Conservation (phyloP, 164 flowering plant genomes). For the Nymphaea thermarum region DNA sequence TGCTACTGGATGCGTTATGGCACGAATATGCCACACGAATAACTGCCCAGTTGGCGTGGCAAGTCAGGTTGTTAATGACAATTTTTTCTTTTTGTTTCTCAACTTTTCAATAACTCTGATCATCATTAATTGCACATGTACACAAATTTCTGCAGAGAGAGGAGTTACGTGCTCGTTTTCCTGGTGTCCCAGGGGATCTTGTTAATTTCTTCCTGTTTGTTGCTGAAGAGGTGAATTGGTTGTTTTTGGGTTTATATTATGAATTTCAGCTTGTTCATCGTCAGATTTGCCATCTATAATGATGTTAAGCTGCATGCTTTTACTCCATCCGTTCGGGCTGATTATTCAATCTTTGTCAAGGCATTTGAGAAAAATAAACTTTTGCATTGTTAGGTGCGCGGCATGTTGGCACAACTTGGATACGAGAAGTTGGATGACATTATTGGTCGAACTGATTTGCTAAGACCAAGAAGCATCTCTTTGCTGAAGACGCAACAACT, state of each 20-base stretch:
- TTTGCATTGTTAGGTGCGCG: slow-evolving; percentile 57
- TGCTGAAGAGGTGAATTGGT: slow-evolving; percentile 79
- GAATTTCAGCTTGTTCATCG: too few relatives aligned
- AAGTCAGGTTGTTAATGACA: slow-evolving; percentile 46
- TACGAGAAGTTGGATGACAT: slow-evolving; percentile 85
- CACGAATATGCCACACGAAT: slow-evolving; percentile 98
- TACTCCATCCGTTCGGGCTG: too few relatives aligned
- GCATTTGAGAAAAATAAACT: too few relatives aligned
- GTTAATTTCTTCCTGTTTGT: slow-evolving; percentile 92
- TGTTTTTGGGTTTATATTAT: too few relatives aligned
- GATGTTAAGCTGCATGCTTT: too few relatives aligned
- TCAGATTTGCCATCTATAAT: too few relatives aligned
- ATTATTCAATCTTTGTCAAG: too few relatives aligned
- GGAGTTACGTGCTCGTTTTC: slow-evolving; percentile 93
- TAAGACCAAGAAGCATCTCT: slow-evolving; percentile 69
- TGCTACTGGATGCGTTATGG: slow-evolving; percentile 99
- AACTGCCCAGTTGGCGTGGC: slow-evolving; percentile 99
- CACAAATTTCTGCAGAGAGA: slow-evolving; percentile 48
- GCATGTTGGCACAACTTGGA: slow-evolving; percentile 86
- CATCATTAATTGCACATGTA: too few relatives aligned
- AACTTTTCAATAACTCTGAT: not conserved
- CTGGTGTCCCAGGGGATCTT: slow-evolving; percentile 99
- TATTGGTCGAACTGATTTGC: slow-evolving; percentile 75
- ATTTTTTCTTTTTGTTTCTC: not conserved
- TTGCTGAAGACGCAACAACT: slow-evolving; percentile 91